Evolutionary conservation across 129 eudicot species (phyloP), one percentile per base, ranked within the genome.

Genomic region (Escallonia herrerae): DNA sequence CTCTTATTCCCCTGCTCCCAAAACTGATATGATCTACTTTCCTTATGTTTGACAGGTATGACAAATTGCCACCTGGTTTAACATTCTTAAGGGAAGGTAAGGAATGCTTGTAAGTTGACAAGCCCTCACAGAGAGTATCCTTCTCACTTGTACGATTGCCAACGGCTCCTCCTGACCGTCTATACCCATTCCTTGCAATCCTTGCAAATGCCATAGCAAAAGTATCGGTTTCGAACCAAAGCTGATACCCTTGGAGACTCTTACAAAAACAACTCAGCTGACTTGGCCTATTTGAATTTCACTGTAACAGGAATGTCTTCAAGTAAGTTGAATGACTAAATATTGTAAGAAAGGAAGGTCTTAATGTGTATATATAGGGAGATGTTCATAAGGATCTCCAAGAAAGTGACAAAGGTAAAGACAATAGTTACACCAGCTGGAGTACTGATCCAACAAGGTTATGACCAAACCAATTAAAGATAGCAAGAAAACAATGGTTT

Each of bases 141-240:
- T 43, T 79, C 48, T 80, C 82, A 14, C 63, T 70, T 72, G 71
- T 64, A 45, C 65, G 52, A 67, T 67, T 79, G 60, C 80, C 67
- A 54, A 72, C 48, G 58, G 82, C 66, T 47, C 58, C 74, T 69
- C 77, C 72, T 50, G 87, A 73, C 40, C 85, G 80, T 57, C 79
- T 85, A 40, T 70, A 55, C 56, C 94, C 80, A 66, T 60, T 82
- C 72, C 95, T 82, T 67, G 88, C 85, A 74, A 87, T 61, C 56
- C 97, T 91, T 73, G 94, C 95, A 50, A 91, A 72, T 6, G 97
- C 94, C 97, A 91, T 91, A 51, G 6, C 70, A 37, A 54, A 6
- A 38, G 63, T 15, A 57, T 58, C 51, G 39, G 41, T 15, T 68
- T 55, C 39, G 45, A 22, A 46, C 38, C 37, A 15, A 57, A 56